Evolutionary conservation across 176 grass and related monocot species (phyloP), one percentile per base, ranked within the genome.

Genomic region (Luzula sylvatica): DNA sequence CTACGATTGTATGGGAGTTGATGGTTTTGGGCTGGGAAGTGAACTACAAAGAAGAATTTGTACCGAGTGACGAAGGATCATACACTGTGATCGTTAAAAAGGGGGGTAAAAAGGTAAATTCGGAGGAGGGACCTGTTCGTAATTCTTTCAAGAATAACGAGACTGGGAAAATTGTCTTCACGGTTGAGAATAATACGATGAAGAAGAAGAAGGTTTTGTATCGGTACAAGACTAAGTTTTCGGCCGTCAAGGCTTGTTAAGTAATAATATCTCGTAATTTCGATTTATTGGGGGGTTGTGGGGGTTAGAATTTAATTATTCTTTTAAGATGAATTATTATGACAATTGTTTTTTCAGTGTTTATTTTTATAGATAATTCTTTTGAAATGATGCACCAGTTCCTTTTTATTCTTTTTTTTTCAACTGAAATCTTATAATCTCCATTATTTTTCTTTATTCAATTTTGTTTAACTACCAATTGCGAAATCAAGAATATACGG

Each of bases 41-140:
- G 71, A 77, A 71, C 70, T 96, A 96, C 75, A 96, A 74, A 66
- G 92, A 96, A 73, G 92, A 96, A 72, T 96, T 96, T 46, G 66
- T 90, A 56, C 85, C 92, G 1, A 63, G 56, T 3, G 78, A 96
- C 42, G 85, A 86, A 73, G 85, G 81, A 35, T 77, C 85, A 3
- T 96, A 96, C 77, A 88, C 85, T 52, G 78, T 82, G 48, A 75
- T 96, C 40, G 40, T 96, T 39, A 63, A 65, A 54, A 96, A 96
- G 74, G 30, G 67, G n/a, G 80, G 67, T 48, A 74, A 76, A 72
- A 96, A 89, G 81, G 70, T 82, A 74, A 78, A 58, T 12, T 11
- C 78, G 1, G 14, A 50, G 0, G 85, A 96, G 63, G 84, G 55
- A 59, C 74, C 83, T 2, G 23, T 89, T 8, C 81, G 71, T 72